These are phyloP conservation scores for Suillus americanus DNA, from an alignment of 768 basidiomycete genomes.

Conservation along the genomic window DNA sequence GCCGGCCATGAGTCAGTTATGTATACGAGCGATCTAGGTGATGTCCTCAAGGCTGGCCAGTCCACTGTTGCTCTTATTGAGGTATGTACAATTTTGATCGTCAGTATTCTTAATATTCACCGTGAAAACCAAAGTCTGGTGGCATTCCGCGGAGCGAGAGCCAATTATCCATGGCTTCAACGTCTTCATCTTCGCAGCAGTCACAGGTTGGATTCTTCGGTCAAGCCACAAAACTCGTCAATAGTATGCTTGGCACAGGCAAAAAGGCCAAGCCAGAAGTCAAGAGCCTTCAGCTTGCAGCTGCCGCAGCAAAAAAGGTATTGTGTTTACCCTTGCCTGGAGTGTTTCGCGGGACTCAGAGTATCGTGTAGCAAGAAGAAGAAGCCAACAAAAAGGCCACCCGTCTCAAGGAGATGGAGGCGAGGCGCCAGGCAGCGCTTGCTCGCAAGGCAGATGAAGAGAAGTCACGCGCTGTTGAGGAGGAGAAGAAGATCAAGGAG, in stretches of 20 bases:
- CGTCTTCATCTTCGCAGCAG: slow-evolving; percentile 30
- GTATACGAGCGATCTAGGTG: slow-evolving; percentile 38
- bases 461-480: slow-evolving; percentile 57
- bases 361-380: slow-evolving; percentile 73
- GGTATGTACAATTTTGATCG: slow-evolving; percentile 34
- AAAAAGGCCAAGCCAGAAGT: slow-evolving; percentile 78
- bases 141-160: slow-evolving; percentile 44
- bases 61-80: slow-evolving; percentile 40
- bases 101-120: slow-evolving; percentile 3
- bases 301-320: slow-evolving; percentile 87
- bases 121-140: slow-evolving; percentile 18
- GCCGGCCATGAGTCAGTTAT: slow-evolving; percentile 32
- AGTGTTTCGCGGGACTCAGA: slow-evolving; percentile 9
- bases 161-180: slow-evolving; percentile 55
- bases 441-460: slow-evolving; percentile 83
- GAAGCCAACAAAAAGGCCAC: slow-evolving; percentile 78
- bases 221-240: slow-evolving; percentile 69
- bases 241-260: slow-evolving; percentile 60
- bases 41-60: slow-evolving; percentile 38
- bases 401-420: slow-evolving; percentile 79
- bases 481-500: slow-evolving; percentile 71
- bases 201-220: slow-evolving; percentile 63
- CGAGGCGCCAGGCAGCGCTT: slow-evolving; percentile 65
- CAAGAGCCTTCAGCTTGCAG: slow-evolving; percentile 81
- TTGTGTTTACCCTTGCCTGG: slow-evolving; percentile 14